These are phyloP conservation scores for Amoebophrya sp. DNA, from an alignment of 169 alveolate species.

Conservation along the genomic window DNA sequence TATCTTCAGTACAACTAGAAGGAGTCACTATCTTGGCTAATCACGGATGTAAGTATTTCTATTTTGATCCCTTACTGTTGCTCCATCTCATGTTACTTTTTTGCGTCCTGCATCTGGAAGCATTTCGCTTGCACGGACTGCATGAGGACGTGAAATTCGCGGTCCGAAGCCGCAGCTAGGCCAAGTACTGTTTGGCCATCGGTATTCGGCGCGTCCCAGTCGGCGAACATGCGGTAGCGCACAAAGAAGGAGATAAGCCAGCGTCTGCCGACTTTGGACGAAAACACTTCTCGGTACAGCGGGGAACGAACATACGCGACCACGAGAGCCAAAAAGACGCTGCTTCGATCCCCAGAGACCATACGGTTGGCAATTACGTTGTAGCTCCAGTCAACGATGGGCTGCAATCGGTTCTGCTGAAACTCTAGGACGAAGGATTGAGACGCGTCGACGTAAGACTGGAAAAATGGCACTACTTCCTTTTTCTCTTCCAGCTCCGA, in stretches of 20 bases:
- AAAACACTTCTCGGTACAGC: not conserved
- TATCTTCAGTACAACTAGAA: too few species aligned
- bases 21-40: too few species aligned
- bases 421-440: not conserved
- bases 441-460: not conserved
- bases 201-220: not conserved
- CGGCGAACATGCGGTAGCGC: not conserved
- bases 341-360: not conserved
- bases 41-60: too few species aligned
- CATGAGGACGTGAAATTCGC: not conserved
- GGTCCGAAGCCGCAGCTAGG: not conserved
- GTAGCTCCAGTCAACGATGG: constrained; percentile 12
- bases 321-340: not conserved
- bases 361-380: not conserved
- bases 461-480: not conserved
- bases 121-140: not conserved
- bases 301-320: not conserved
- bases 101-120: not conserved
- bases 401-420: not conserved
- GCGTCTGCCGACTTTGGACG: not conserved
- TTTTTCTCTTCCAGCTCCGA: not conserved
- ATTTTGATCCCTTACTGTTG: too few species aligned
- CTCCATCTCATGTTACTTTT: too few species aligned
- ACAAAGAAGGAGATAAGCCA: constrained; percentile 10
- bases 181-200: not conserved